Evolutionary conservation across 139 green algal species (phyloP), one percentile per base, ranked within the genome.

Genomic region (Ostreobium quekettii): DNA sequence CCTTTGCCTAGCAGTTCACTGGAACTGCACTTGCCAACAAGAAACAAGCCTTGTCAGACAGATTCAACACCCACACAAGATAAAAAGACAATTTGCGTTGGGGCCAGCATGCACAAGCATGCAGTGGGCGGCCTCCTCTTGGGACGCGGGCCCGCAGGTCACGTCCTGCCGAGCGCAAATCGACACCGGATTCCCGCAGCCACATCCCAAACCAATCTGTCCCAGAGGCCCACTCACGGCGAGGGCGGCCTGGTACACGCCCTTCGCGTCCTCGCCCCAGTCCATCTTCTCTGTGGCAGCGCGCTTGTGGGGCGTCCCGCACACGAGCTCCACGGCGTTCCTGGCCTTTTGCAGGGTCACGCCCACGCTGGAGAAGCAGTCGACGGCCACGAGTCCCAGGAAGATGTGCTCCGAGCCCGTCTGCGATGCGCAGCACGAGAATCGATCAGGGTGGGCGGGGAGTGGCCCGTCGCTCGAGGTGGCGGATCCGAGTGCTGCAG

Each of bases 371-470:
- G 53, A 11, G 31, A 68, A 68, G 36, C 42, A 57, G 36, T 48
- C 35, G 4, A 28, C 35, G 3, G 35, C 38, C 46, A 68, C 42
- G 19, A 68, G 6, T 5, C 61, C 61, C 35, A 68, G 31, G n/a
- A 68, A 47, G 26, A 68, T 31, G 42, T 68, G 61, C 35, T 68
- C 49, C 19, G 30, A 68, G 8, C 35, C 61, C 26, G 47, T 6
- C 59, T 66, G n/a, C n/a, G n/a, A n/a, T n/a, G n/a, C n/a, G n/a
- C n/a, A n/a, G n/a, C n/a, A n/a, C n/a, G n/a, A n/a, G n/a, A n/a
- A n/a, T n/a, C n/a, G n/a, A n/a, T n/a, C n/a, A n/a, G n/a, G n/a
- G n/a, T n/a, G n/a, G n/a, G n/a, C n/a, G n/a, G n/a, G n/a, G n/a
- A n/a, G n/a, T n/a, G n/a, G n/a, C n/a, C n/a, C n/a, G n/a, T n/a